Evolutionary conservation across 805 yeast species (phyloP).

Genomic region (Metschnikowia chrysomelidarum): DNA sequence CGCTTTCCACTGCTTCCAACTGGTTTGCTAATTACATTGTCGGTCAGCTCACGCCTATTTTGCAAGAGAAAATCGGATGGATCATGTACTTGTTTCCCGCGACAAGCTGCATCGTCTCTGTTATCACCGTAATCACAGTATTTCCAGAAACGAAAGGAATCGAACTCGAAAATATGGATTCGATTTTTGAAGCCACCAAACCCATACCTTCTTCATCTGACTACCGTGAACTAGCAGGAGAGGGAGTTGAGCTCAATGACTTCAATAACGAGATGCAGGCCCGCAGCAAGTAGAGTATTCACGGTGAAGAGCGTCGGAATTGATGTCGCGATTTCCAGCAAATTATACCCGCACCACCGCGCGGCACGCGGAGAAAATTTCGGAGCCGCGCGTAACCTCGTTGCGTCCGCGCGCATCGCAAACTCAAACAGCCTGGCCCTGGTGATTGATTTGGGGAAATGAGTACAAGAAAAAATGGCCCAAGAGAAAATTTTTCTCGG

Average conservation of each 20-base stretch:
- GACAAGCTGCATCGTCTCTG: slow-evolving; percentile 33
- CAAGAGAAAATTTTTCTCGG: too few species aligned
- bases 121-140: slow-evolving; percentile 31
- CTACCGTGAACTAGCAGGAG: slow-evolving; percentile 9
- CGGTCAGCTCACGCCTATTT: slow-evolving; percentile 44
- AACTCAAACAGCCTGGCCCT: too few species aligned
- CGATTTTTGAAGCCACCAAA: slow-evolving; percentile 33
- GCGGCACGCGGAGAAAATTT: slow-evolving; percentile 1
- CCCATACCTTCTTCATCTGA: slow-evolving; percentile 21
- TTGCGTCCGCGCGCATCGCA: too few species aligned
- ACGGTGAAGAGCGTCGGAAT: too few species aligned
- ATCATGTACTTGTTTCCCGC: slow-evolving; percentile 42
- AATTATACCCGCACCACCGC: slow-evolving; percentile 1
- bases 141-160: slow-evolving; percentile 47
- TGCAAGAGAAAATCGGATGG: slow-evolving; percentile 42
- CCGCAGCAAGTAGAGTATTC: too few species aligned
- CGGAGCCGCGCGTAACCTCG: not conserved
- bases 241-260: slow-evolving; percentile 26
- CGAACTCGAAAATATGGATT: slow-evolving; percentile 43
- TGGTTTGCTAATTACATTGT: slow-evolving; percentile 46
- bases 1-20: slow-evolving; percentile 44
- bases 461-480: too few species aligned
- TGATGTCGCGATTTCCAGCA: not conserved
- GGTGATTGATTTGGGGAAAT: too few species aligned
- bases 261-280: slow-evolving; percentile 20